These are phyloP conservation scores for Citrullus mucosospermus DNA, from an alignment of 306 rosid genomes.

Conservation along the genomic window DNA sequence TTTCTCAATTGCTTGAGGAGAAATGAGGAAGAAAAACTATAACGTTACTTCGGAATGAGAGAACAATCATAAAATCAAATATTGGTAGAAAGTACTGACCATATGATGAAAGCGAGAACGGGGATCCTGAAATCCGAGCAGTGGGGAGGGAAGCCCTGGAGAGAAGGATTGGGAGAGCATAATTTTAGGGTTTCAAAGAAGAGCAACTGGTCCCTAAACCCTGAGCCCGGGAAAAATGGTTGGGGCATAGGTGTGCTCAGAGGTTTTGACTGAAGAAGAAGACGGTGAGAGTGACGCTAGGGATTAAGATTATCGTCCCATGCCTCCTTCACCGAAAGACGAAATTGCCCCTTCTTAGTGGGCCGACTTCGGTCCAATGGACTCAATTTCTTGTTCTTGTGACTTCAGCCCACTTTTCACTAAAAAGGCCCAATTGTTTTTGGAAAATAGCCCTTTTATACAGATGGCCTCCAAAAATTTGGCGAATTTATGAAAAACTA, in stretches of 20 bases:
- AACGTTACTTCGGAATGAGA: neutral
- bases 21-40: neutral
- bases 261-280: neutral
- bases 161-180: slow-evolving; percentile 39
- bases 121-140: slow-evolving; percentile 6
- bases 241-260: neutral
- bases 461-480: too few species aligned
- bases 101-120: slow-evolving; percentile 12
- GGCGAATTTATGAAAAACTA: too few species aligned
- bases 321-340: too few species aligned
- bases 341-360: too few species aligned
- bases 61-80: neutral
- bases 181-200: slow-evolving; percentile 21
- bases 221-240: neutral
- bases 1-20: slow-evolving; percentile 12
- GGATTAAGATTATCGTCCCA: too few species aligned
- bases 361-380: too few species aligned
- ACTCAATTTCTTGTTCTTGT: too few species aligned
- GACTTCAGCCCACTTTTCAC: too few species aligned
- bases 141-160: slow-evolving; percentile 25
- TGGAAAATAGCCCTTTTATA: too few species aligned
- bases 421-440: too few species aligned
- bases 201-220: slow-evolving; percentile 13
- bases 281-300: too few species aligned
- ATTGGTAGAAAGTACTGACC: neutral